Base-by-base conservation (phyloP, 352 stramenopile genomes). In the Blastocystis sp. region DNA sequence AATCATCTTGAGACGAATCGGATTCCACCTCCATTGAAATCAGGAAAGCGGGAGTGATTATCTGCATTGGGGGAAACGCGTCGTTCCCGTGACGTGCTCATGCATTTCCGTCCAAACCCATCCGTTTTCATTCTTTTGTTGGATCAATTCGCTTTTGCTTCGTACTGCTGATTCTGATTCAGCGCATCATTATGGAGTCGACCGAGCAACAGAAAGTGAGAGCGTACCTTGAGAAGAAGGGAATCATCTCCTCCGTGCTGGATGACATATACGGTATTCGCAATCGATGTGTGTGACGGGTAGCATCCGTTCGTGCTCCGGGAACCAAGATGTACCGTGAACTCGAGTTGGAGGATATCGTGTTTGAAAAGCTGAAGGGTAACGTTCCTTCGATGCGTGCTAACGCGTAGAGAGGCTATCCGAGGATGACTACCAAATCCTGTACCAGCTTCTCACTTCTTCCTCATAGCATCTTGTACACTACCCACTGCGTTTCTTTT, bases 1-100 rank as follows among this genome's bases (percentile, higher is more conserved):
- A 66, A 85, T 85, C 74, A 50, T 85, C 50, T 19, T 85, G 74
- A 33, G 74, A 69, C 12, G 74, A 85, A 51, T 85, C 74, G 12
- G 74, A 85, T 12, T 85, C 74, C 24, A 63, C 55, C 13, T 85
- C 74, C 74, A 85, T 66, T 55, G n/a, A n/a, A n/a, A n/a, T n/a
- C n/a, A n/a, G n/a, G n/a, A n/a, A n/a, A n/a, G n/a, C n/a, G n/a
- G n/a, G 63, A 33, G 13, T 4, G 21, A 12, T 35, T 66, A 66
- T 66, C 61, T 12, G 35, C 6, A 9, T 37, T 74, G 63, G 24
- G 2, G 24, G 13, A 24, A 69, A n/a, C n/a, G n/a, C n/a, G n/a
- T n/a, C n/a, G n/a, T n/a, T n/a, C n/a, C n/a, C n/a, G n/a, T n/a
- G n/a, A n/a, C n/a, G n/a, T n/a, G n/a, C n/a, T n/a, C n/a, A n/a